Conservation (phyloP, 2,329 filamentous ascomycete species). For the Neonectria faginata region DNA sequence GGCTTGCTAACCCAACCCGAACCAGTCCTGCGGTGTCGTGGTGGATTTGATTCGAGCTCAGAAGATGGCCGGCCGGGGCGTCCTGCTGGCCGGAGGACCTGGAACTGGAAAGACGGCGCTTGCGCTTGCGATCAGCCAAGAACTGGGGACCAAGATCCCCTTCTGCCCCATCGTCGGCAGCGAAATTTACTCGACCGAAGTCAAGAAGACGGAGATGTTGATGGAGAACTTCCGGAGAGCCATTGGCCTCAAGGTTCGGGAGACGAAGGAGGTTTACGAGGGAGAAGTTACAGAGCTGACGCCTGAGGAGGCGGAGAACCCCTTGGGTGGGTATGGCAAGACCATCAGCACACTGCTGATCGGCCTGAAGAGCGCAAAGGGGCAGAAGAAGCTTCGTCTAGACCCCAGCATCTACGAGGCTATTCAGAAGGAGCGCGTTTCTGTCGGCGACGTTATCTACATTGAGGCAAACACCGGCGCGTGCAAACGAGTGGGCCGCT, state of each 20-base stretch:
- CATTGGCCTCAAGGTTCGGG: constrained; percentile 95
- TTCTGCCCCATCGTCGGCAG: constrained; percentile 98
- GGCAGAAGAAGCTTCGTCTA: constrained; percentile 96
- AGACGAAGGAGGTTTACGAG: constrained; percentile 99
- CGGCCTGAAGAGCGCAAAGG: constrained; percentile 93
- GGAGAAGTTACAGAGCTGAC: constrained; percentile 98
- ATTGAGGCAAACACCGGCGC: constrained; percentile 99
- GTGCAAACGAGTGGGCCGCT: constrained; percentile 95
- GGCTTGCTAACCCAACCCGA: constrained; percentile 35
- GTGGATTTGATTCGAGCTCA: constrained; percentile 96
- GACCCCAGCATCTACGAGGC: constrained; percentile 99
- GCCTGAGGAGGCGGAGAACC: constrained; percentile 97
- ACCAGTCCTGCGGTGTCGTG: constrained; percentile 91
- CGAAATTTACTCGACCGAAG: constrained; percentile 97
- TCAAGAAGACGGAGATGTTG: constrained; percentile 98
- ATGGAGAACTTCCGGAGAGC: constrained; percentile 99
- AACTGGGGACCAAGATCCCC: constrained; percentile 96
- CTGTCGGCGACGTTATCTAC: constrained; percentile 97
- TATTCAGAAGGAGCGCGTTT: constrained; percentile 97
- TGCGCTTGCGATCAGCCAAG: constrained; percentile 94
- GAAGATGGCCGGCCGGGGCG: constrained; percentile 96
- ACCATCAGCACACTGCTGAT: constrained; percentile 97
- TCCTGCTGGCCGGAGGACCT: constrained; percentile 92
- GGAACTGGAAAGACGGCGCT: constrained; percentile 98
- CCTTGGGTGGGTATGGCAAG: constrained; percentile 94